Evolutionary conservation across 345 rosid species (phyloP), one percentile per base, ranked within the genome.

Genomic region (Chamaenerion angustifolium): DNA sequence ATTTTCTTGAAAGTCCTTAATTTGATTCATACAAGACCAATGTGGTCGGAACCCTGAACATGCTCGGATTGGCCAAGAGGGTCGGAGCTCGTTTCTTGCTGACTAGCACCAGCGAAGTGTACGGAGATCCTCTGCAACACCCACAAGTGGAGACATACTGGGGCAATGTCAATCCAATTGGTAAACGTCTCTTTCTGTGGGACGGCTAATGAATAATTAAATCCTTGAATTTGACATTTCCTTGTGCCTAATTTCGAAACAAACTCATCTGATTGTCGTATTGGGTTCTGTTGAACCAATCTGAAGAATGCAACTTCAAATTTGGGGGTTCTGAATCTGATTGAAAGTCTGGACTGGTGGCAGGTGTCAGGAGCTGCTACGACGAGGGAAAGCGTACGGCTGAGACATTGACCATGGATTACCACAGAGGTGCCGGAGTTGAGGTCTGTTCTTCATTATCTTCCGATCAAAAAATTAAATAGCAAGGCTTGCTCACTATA

Each of bases 121-220:
- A 88, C 10, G 96, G 96, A 45, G 96, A 88, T 73, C 97, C 97
- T 54, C 77, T 85, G 48, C 70, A 74, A 19, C 97, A 88, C 50
- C 97, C 97, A 49, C 97, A 88, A 58, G 43, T 52, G 0, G 97
- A 88, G 71, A 76, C 69, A 67, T 88, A 88, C 17, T 85, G 95
- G 95, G 95, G 97, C 53, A 88, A 88, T 75, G 95, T 88, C 16
- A 88, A 88, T 63, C 97, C 97, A 1, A 88, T 88, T 12, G 97
- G 97, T 82, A 65, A 21, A 4, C 25, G 3, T 21, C 3, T 21
- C 0, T 21, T 21, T 21, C 25, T 21, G 25, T 21, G 25, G 25
- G 2, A 4, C 25, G 25, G 25, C 4, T 21, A 21, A n/a, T n/a
- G n/a, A 31, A 4, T 4, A 31, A 31, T 1, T 31, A 1, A 31